These are phyloP conservation scores for Penicillium tannophilum DNA, from an alignment of 495 filamentous ascomycete species.

Conservation along the genomic window DNA sequence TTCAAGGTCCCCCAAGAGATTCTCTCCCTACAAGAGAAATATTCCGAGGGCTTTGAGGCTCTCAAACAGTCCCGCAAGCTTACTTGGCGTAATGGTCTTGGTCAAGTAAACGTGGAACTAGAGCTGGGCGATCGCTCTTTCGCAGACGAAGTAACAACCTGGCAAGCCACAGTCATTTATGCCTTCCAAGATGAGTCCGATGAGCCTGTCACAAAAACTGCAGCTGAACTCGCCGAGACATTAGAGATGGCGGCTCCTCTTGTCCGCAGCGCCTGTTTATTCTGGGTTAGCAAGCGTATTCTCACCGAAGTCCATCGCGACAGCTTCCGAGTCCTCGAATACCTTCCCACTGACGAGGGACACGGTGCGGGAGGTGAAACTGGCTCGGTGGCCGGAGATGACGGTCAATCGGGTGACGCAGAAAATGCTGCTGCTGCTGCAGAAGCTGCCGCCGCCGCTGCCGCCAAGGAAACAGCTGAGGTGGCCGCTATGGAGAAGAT, in stretches of 20 bases:
- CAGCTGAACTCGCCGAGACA: conserved; percentile 60
- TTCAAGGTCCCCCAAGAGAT: conserved; percentile 73
- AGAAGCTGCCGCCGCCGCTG: conserved; percentile 52
- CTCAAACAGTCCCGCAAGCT: conserved; percentile 83
- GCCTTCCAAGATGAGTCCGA: conserved; percentile 64
- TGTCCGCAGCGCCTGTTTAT: conserved; percentile 74
- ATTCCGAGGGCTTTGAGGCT: conserved; percentile 73
- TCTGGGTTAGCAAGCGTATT: conserved; percentile 83
- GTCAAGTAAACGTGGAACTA: conserved; percentile 77
- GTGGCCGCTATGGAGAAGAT: conserved; percentile 71
- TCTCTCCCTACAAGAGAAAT: conserved; percentile 62
- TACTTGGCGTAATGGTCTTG: conserved; percentile 81
- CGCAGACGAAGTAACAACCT: conserved; percentile 73
- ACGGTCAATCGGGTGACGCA: conserved; percentile 34
- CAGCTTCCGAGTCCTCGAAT: conserved; percentile 66
- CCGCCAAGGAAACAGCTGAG: conserved; percentile 47
- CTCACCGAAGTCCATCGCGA: conserved; percentile 60
- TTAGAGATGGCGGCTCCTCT: conserved; percentile 78
- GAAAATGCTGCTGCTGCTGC: conserved; percentile 48
- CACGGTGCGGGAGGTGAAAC: conserved; percentile 24
- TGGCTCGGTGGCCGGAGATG: conserved; percentile 32
- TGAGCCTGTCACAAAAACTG: conserved; percentile 50
- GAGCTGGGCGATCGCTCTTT: conserved; percentile 81
- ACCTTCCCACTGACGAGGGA: conserved; percentile 51
- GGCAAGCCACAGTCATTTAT: conserved; percentile 88